phyloP scores from a whole-genome alignment of 1,284 basidiomycete species.

The Schizophyllum amplum region DNA sequence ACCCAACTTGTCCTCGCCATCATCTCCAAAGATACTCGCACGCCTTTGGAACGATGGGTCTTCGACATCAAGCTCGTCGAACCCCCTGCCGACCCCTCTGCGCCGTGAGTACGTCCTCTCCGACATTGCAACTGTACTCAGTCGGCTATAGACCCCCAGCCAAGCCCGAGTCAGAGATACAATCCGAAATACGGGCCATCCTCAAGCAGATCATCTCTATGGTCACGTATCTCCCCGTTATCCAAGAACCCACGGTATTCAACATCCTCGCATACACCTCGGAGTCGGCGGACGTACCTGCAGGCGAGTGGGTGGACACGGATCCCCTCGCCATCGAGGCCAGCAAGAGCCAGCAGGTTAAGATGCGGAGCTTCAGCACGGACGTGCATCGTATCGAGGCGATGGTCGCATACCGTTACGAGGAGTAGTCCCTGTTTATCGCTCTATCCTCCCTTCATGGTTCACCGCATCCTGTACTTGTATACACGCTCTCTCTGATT shows the following conservation, averaged over 20 bases:
- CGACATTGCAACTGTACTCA: slow-evolving; percentile 2
- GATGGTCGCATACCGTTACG: slow-evolving; percentile 81
- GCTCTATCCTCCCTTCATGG: neutral
- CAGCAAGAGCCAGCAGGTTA: slow-evolving; percentile 94
- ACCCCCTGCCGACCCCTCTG: slow-evolving; percentile 36
- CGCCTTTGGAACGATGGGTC: slow-evolving; percentile 95
- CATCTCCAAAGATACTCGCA: slow-evolving; percentile 88
- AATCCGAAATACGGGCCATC: slow-evolving; percentile 95
- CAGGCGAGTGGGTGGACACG: slow-evolving; percentile 89
- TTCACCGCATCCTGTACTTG: neutral
- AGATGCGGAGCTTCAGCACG: slow-evolving; percentile 84
- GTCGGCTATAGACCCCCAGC: slow-evolving; percentile 32
- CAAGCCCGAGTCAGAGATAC: slow-evolving; percentile 87
- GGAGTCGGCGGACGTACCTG: slow-evolving; percentile 81
- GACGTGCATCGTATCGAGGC: slow-evolving; percentile 88
- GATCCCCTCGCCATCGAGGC: slow-evolving; percentile 94
- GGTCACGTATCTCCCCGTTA: slow-evolving; percentile 92
- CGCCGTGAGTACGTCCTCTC: slow-evolving; percentile 33
- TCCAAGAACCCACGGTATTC: slow-evolving; percentile 92
- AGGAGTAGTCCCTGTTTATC: slow-evolving; percentile 29
- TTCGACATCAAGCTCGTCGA: slow-evolving; percentile 89
- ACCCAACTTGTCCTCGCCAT: slow-evolving; percentile 94
- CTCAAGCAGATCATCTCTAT: slow-evolving; percentile 97
- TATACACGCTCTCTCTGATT: neutral
- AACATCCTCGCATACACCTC: slow-evolving; percentile 94